Percentiles rank a stretch among this genome's conserved stretches.
Evolutionary conservation across 768 basidiomycete species (phyloP).

Genomic region (Serendipita sp.): DNA sequence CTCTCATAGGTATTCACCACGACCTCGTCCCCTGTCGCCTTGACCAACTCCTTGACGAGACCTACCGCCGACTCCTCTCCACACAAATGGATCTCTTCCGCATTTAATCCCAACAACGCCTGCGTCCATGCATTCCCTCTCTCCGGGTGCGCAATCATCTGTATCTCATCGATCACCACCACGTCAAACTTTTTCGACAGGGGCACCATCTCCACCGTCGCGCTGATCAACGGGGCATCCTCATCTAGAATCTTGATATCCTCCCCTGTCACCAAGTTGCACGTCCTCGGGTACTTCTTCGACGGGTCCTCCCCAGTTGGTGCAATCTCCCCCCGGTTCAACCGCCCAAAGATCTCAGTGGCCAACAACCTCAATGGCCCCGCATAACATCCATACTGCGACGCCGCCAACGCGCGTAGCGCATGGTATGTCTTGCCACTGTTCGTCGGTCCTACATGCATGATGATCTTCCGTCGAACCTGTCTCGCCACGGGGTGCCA

Average conservation of each 20-base stretch:
- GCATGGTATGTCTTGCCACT: constrained; percentile 95
- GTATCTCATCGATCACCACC: constrained; percentile 92
- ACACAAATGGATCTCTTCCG: constrained; percentile 81
- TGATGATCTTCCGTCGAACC: constrained; percentile 60
- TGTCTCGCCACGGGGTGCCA: constrained; percentile 31
- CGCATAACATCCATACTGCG: constrained; percentile 63
- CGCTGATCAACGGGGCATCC: constrained; percentile 45
- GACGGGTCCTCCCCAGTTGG: constrained; percentile 42
- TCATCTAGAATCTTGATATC: constrained; percentile 58
- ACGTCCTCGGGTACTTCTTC: constrained; percentile 39
- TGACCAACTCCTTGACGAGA: constrained; percentile 52
- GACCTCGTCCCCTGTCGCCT: constrained; percentile 67
- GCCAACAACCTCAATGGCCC: constrained; percentile 88
- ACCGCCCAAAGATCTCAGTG: constrained; percentile 82
- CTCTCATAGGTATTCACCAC: constrained; percentile 72
- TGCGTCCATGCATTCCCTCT: constrained; percentile 73
- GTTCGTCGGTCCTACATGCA: constrained; percentile 97
- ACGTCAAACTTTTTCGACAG: constrained; percentile 39
- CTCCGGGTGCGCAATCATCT: constrained; percentile 70
- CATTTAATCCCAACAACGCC: constrained; percentile 61
- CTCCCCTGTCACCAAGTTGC: constrained; percentile 88
- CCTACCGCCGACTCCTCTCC: constrained; percentile 88
- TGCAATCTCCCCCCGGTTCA: constrained; percentile 80
- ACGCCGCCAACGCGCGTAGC: constrained; percentile 68
- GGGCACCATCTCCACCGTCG: constrained; percentile 87